Conservation (phyloP, 352 stramenopile species). For the Globisporangium iwayamae region DNA sequence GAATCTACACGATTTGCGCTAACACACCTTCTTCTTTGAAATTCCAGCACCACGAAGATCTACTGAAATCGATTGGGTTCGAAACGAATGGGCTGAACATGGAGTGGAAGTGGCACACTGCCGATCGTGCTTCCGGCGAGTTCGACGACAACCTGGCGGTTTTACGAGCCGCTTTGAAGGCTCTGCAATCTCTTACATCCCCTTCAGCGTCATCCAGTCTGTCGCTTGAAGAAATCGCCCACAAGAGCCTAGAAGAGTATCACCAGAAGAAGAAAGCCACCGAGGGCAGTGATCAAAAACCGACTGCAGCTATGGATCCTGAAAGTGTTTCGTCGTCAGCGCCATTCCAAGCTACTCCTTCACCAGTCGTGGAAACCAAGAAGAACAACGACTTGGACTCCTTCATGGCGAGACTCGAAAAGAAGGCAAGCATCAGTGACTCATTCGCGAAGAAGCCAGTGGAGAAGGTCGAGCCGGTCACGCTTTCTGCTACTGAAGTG, state of each 20-base stretch:
- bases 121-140: conserved; percentile 49
- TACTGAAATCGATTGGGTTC: conserved; percentile 78
- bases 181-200: conserved; percentile 51
- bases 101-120: conserved; percentile 81
- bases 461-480: conserved; percentile 8
- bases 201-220: conserved; percentile 34
- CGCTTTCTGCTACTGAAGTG: not conserved
- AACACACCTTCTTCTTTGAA: too few species aligned
- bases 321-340: not conserved
- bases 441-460: conserved; percentile 20
- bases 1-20: not conserved
- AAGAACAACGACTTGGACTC: conserved; percentile 30
- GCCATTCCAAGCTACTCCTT: conserved; percentile 14
- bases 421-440: conserved; percentile 39
- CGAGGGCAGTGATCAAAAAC: not conserved
- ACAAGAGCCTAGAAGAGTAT: conserved; percentile 31
- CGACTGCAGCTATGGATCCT: not conserved
- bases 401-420: conserved; percentile 54
- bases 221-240: conserved; percentile 51
- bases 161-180: conserved; percentile 52
- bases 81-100: conserved; percentile 70
- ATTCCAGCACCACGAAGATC: conserved; percentile 61
- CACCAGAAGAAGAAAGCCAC: conserved; percentile 24
- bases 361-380: conserved; percentile 1
- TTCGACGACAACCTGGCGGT: conserved; percentile 71